Evolutionary conservation across 1,284 basidiomycete genomes (phyloP).

Genomic region (Termitomyces sp.): DNA sequence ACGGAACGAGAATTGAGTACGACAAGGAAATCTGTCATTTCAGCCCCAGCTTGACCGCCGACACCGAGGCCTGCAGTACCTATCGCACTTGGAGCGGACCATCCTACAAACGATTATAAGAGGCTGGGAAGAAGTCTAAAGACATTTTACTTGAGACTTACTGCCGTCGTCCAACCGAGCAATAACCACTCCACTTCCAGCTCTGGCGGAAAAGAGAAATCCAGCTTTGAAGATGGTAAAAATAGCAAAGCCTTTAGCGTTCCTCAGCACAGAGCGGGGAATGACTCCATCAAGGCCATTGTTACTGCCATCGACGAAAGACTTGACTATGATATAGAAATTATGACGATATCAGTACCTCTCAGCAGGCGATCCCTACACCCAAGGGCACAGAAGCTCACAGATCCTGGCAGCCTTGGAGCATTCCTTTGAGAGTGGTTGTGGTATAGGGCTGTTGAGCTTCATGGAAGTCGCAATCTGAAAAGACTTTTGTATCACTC

Average conservation of each 20-base stretch:
- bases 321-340: slow-evolving; percentile 47
- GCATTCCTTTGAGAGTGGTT: slow-evolving; percentile 70
- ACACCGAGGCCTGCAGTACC: slow-evolving; percentile 93
- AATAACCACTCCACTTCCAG: slow-evolving; percentile 90
- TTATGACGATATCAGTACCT: background rate
- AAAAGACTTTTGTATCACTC: background rate
- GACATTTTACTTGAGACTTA: slow-evolving; percentile 36
- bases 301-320: slow-evolving; percentile 67
- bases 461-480: slow-evolving; percentile 33
- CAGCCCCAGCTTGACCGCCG: slow-evolving; percentile 79
- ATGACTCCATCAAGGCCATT: slow-evolving; percentile 75
- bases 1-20: slow-evolving; percentile 83
- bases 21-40: slow-evolving; percentile 93
- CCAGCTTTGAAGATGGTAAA: slow-evolving; percentile 79
- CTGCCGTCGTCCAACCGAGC: slow-evolving; percentile 80
- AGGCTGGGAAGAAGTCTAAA: slow-evolving; percentile 3
- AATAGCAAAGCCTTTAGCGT: slow-evolving; percentile 82
- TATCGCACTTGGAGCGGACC: slow-evolving; percentile 94
- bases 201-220: slow-evolving; percentile 73
- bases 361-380: background rate
- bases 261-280: slow-evolving; percentile 61
- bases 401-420: slow-evolving; percentile 72
- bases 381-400: slow-evolving; percentile 29
- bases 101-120: slow-evolving; percentile 47
- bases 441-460: slow-evolving; percentile 63